A percentile compares a stretch with the other conserved stretches of the same genome.
Conservation (phyloP, 2,329 filamentous ascomycete species). For the Colletotrichum abscissum region DNA sequence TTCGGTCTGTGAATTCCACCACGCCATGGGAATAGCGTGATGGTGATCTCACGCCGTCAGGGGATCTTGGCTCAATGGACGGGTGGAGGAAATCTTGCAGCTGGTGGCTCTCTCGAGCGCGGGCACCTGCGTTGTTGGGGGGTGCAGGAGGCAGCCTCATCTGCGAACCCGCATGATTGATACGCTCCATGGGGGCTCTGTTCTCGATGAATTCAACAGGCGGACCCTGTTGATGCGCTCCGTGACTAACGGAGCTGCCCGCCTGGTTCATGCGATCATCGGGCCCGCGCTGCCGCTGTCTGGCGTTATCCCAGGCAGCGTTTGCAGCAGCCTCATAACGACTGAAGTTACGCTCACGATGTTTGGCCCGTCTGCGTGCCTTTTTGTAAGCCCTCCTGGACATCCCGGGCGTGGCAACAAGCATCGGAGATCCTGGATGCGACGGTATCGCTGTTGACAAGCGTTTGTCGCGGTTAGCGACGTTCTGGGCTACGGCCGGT, state of each 20-base stretch:
- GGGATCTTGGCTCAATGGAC: constrained; percentile 58
- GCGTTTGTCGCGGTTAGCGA: constrained; percentile 10
- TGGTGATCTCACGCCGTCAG: constrained; percentile 38
- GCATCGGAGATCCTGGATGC: constrained; percentile 23
- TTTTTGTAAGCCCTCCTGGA: constrained; percentile 19
- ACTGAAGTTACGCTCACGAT: constrained; percentile 32
- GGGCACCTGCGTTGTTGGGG: constrained; percentile 38
- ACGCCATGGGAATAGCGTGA: constrained; percentile 9
- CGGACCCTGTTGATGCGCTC: constrained; percentile 16
- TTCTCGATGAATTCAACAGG: constrained; percentile 9
- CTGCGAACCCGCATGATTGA: constrained; percentile 36
- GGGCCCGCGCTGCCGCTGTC: constrained; percentile 19
- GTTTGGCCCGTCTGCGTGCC: constrained; percentile 18
- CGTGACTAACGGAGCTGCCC: constrained; percentile 29
- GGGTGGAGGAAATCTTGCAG: constrained; percentile 57
- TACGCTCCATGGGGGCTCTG: constrained; percentile 20
- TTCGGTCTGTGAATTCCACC: constrained; percentile 28
- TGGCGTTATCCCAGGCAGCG: constrained; percentile 26
- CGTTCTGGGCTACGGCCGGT: constrained; percentile 2
- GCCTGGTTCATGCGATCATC: background rate
- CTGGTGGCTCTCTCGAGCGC: constrained; percentile 38
- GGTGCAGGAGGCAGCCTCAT: constrained; percentile 16
- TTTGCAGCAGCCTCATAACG: constrained; percentile 34
- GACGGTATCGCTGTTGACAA: constrained; percentile 20
- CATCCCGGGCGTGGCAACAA: constrained; percentile 12